A percentile compares a stretch with the other conserved stretches of the same genome.
Evolutionary conservation across 2,329 filamentous ascomycete species (phyloP).

Genomic region (Penicillium fuscoglaucum): DNA sequence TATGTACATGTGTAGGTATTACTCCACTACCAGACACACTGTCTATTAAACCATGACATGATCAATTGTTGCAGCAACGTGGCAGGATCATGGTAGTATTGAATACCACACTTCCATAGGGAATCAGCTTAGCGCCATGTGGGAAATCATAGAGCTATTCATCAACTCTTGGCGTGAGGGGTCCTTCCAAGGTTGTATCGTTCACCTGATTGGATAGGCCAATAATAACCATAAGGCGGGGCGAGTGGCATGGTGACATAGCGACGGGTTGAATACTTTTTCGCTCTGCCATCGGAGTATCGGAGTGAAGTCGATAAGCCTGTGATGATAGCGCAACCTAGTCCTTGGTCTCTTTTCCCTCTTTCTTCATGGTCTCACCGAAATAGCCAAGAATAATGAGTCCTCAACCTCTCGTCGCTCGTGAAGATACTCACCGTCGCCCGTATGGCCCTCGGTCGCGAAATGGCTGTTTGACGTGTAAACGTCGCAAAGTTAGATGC

Average conservation of each 20-base stretch:
- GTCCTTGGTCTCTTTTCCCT: background rate
- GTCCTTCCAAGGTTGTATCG: background rate
- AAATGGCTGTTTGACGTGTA: background rate
- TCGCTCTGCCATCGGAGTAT: background rate
- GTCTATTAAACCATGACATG: too few relatives aligned
- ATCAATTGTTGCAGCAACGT: background rate
- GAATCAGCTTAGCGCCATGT: background rate
- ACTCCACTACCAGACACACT: background rate
- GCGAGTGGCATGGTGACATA: background rate
- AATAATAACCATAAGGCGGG: background rate
- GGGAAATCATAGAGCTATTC: background rate
- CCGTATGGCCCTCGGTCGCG: background rate
- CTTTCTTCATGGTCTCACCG: background rate
- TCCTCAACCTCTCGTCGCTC: background rate
- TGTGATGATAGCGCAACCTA: background rate
- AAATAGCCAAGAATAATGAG: background rate
- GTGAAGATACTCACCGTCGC: background rate
- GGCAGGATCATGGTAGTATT: background rate
- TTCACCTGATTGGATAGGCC: background rate
- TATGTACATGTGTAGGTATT: too few relatives aligned
- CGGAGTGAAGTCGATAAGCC: background rate
- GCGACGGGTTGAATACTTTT: background rate
- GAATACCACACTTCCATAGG: background rate
- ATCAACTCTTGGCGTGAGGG: background rate
- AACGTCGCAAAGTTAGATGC: slow-evolving; percentile 2